Base-by-base conservation (phyloP, 208 protist species). In the Acanthamoeba lenticulata region DNA sequence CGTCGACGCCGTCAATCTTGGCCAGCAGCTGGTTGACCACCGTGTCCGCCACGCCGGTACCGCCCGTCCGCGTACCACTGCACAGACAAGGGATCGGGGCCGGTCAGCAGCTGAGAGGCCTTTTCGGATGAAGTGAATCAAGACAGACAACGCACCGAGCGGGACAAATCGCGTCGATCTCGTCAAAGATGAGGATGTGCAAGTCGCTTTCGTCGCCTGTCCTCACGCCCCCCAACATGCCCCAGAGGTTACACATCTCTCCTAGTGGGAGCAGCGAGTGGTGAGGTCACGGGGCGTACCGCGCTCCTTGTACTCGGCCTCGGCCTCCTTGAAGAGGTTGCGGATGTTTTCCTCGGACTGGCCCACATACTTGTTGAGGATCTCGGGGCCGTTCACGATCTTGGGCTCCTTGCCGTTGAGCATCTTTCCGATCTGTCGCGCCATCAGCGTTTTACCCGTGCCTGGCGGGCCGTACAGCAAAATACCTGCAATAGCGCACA, bases 161-260 rank as follows among this genome's bases (percentile, higher is more conserved):
- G 95, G 99, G 99, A 96, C 99, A 99, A 95, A 99, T 99, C 52
- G 99, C 98, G 97, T 99, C 99, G 95, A 99, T 99, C 96, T 99
- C 99, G 97, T 99, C 99, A 92, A 99, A 99, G 94, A 99, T 99
- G 95, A 99, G 99, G 40, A 99, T 98, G 95, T 99, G 99, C 29
- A 99, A 95, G 52, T 99, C 96, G 27, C 97, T 98, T 67, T 98
- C 98, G 55, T 99, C 99, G 47, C 98, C 98, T 93, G 98, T 98
- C 42, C 52, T 15, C 45, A 15, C 45, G 45, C 9, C 15, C 45
- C 17, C 15, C 3, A 21, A 57, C 52, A 57, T n/a, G n/a, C 97
- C 96, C 2, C 94, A n/a, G n/a, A n/a, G n/a, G n/a, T n/a, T n/a
- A n/a, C n/a, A n/a, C n/a, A n/a, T 97, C 49, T 95, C n/a, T n/a